Percentiles rank a stretch among this genome's conserved stretches.
These are phyloP conservation scores for Kandelia obovata DNA, from an alignment of 345 rosid species.

Conservation along the genomic window DNA sequence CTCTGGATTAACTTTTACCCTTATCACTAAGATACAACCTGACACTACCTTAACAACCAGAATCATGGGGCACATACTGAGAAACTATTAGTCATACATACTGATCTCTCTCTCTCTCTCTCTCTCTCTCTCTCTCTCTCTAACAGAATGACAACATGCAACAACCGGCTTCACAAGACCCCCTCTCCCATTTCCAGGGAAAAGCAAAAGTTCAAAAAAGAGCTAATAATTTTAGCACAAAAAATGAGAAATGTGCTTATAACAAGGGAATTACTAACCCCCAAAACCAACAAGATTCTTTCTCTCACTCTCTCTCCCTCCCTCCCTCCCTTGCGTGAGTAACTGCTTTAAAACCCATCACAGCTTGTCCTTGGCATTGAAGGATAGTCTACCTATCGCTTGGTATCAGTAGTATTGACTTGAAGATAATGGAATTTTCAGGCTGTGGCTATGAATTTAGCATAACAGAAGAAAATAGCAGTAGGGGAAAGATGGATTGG, in stretches of 20 bases:
- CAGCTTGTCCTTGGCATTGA: background rate
- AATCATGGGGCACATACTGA: too few species aligned
- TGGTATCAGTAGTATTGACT: background rate
- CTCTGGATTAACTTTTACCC: too few species aligned
- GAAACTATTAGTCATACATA: too few species aligned
- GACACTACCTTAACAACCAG: too few species aligned
- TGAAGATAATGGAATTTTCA: constrained; percentile 30
- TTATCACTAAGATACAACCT: too few species aligned
- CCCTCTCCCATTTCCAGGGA: background rate
- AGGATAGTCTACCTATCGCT: background rate
- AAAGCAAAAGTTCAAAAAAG: background rate
- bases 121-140: too few species aligned
- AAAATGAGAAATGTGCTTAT: background rate
- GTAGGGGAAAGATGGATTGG: constrained; percentile 28
- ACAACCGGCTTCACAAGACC: too few species aligned
- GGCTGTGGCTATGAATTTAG: constrained; percentile 20
- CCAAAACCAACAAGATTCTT: constrained; percentile 6
- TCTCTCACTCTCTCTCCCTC: background rate
- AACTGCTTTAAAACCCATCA: constrained; percentile 13
- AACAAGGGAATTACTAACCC: background rate
- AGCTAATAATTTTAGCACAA: background rate
- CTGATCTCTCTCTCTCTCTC: too few species aligned
- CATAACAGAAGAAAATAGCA: constrained; percentile 6
- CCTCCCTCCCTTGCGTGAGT: background rate
- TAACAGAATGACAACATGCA: too few species aligned